Base-by-base conservation (phyloP, 2,329 filamentous ascomycete species). In the Dothiorella sarmentorum region DNA sequence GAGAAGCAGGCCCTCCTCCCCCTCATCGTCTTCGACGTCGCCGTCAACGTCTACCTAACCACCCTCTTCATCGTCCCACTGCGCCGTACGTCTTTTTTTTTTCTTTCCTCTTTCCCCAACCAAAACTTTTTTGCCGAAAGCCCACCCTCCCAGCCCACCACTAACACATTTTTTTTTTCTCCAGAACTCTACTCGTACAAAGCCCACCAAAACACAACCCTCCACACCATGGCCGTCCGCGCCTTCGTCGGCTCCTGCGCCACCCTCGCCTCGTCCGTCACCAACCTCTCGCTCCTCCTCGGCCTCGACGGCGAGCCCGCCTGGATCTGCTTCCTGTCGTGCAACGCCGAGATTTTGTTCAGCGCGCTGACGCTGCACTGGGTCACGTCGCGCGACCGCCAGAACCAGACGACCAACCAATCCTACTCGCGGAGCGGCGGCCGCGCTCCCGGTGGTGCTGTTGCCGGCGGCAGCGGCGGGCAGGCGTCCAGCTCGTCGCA, bases 21-120 rank as follows among this genome's bases (percentile, higher is more conserved):
- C 0, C 75, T 88, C 11, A 83, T 88, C 43, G 73, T 74, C 0
- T 85, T 86, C 62, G 85, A 87, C 62, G 72, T 84, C 11, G 63
- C 84, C 2, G 79, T 85, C 58, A 87, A 87, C 64, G 78, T 85
- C 20, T 87, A 86, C 63, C 73, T 87, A 1, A 87, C 84, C 1
- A 73, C 80, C 4, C 73, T 87, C n/a, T 87, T 88, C 67, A 71
- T 88, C 2, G 73, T 82, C n/a, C 84, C 84, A 2, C 67, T 87
- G 1, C 80, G 78, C 61, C 75, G 43, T 38, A 43, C 20, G 47
- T 10, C 29, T 13, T 13, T 7, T 2, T 18, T 29, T 5, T 18
- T 4, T 2, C 24, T 13, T 2, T 18, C 44, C 11, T 18, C 7
- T 2, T 42, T 13, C 20, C 18, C 11, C 11, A 20, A 17, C 10